Conservation (phyloP, 2,329 filamentous ascomycete genomes). For the Cercospora brassicicola region DNA sequence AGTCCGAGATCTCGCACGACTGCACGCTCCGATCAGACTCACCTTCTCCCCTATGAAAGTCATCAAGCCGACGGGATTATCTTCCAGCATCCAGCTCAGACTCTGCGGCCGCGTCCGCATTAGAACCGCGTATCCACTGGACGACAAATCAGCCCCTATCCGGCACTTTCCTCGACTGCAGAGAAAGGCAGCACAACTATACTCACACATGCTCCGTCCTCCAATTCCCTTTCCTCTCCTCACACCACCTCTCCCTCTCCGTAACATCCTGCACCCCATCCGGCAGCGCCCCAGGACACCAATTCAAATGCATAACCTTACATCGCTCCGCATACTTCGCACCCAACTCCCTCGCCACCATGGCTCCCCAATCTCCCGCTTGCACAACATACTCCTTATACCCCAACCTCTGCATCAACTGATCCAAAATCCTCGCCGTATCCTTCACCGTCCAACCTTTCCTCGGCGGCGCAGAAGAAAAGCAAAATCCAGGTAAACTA, state of each 20-base stretch:
- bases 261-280: conserved; percentile 35
- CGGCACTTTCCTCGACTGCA: no score
- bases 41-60: conserved; percentile 48
- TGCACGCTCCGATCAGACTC: not conserved
- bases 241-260: conserved; percentile 39
- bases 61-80: conserved; percentile 48
- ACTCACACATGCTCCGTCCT: conserved; percentile 36
- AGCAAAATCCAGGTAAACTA: conserved; percentile 57
- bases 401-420: conserved; percentile 44
- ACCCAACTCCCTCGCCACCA: conserved; percentile 44
- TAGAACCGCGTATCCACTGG: conserved; percentile 45
- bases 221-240: conserved; percentile 40
- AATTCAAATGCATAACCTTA: conserved; percentile 46
- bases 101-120: conserved; percentile 49
- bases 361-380: conserved; percentile 47
- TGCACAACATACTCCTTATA: conserved; percentile 45
- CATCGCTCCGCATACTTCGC: conserved; percentile 40
- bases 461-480: conserved; percentile 42
- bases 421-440: conserved; percentile 42
- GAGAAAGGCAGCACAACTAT: not conserved
- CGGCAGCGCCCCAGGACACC: conserved; percentile 43
- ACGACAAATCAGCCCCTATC: not conserved
- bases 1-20: not conserved
- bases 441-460: conserved; percentile 42
- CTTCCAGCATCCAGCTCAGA: conserved; percentile 45